Conservation (phyloP, 176 grass and related monocot genomes). For the Triticum monococcum region DNA sequence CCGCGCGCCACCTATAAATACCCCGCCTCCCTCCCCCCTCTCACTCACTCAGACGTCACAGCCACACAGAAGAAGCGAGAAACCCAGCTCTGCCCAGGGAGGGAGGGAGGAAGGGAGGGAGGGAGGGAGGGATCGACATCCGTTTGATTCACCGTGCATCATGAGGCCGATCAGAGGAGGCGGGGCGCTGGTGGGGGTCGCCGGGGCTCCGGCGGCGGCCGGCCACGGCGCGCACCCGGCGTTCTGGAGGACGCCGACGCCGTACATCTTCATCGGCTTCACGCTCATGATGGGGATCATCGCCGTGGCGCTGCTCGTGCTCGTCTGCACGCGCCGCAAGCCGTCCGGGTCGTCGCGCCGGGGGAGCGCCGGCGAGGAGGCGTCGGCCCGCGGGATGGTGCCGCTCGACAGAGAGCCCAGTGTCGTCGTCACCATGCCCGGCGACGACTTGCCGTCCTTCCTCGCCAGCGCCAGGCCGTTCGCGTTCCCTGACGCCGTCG, state of each 20-base stretch:
- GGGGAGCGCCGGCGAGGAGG: not conserved
- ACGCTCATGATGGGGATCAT: slow-evolving; percentile 27
- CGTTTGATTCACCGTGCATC: no score
- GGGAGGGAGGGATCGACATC: no score
- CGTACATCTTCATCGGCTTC: slow-evolving; percentile 36
- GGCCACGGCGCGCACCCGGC: not conserved
- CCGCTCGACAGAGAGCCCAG: slow-evolving; percentile 14
- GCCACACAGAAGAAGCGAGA: no score
- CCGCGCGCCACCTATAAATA: no score
- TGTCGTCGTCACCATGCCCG: slow-evolving; percentile 46
- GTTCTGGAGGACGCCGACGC: slow-evolving; percentile 44
- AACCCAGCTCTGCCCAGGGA: no score
- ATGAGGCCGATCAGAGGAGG: no score
- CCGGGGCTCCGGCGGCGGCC: not conserved
- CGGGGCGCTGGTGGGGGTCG: no score
- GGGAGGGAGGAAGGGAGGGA: not conserved
- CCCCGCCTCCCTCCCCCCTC: no score
- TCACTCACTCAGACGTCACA: no score
- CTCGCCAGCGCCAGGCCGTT: slow-evolving; percentile 41
- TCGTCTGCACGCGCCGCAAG: slow-evolving; percentile 33
- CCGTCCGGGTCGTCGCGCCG: not conserved
- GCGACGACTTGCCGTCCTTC: slow-evolving; percentile 22
- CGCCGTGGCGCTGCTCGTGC: slow-evolving; percentile 33
- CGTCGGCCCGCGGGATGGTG: not conserved
- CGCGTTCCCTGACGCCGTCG: not conserved